phyloP scores from a whole-genome alignment of 1,284 basidiomycete genomes.

The Rhodotorula sp. region DNA sequence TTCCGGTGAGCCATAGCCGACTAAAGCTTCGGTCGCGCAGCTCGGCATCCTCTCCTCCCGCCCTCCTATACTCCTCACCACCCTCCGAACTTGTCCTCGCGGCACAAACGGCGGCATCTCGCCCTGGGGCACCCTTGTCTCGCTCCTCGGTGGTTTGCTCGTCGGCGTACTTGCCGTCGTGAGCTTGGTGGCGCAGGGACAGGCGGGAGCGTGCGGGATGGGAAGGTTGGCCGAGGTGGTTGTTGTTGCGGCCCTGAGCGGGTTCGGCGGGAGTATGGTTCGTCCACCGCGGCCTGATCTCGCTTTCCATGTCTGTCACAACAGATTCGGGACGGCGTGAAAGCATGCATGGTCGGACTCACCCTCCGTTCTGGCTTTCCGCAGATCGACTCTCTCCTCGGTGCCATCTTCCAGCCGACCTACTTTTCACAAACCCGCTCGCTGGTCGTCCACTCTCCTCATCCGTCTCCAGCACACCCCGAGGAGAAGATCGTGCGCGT shows the following conservation, averaged over 20 bases:
- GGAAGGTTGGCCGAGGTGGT: slow-evolving; percentile 54
- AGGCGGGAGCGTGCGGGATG: slow-evolving; percentile 50
- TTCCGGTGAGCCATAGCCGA: too few species aligned
- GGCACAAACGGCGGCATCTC: slow-evolving; percentile 92
- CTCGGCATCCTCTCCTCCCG: slow-evolving; percentile 74
- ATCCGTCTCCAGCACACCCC: slow-evolving; percentile 47
- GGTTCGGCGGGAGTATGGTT: slow-evolving; percentile 73
- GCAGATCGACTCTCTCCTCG: slow-evolving; percentile 78
- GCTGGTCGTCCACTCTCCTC: slow-evolving; percentile 57
- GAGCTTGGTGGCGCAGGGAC: slow-evolving; percentile 52
- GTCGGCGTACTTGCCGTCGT: slow-evolving; percentile 71
- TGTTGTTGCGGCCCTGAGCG: slow-evolving; percentile 63
- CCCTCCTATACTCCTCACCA: slow-evolving; percentile 69
- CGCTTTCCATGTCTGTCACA: not conserved
- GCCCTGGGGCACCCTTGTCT: slow-evolving; percentile 68
- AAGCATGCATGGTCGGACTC: not conserved
- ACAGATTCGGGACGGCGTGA: not conserved
- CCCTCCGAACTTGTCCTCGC: slow-evolving; percentile 67
- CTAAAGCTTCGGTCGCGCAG: slow-evolving; percentile 32
- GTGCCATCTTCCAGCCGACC: slow-evolving; percentile 82
- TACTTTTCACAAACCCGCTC: slow-evolving; percentile 66
- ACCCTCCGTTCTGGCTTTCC: not conserved
- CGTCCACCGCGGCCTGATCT: slow-evolving; percentile 40
- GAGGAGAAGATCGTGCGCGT: slow-evolving; percentile 54
- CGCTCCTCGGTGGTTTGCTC: slow-evolving; percentile 67